Evolutionary conservation across 2,329 filamentous ascomycete genomes (phyloP).

Genomic region (Elsinoe ampelina): DNA sequence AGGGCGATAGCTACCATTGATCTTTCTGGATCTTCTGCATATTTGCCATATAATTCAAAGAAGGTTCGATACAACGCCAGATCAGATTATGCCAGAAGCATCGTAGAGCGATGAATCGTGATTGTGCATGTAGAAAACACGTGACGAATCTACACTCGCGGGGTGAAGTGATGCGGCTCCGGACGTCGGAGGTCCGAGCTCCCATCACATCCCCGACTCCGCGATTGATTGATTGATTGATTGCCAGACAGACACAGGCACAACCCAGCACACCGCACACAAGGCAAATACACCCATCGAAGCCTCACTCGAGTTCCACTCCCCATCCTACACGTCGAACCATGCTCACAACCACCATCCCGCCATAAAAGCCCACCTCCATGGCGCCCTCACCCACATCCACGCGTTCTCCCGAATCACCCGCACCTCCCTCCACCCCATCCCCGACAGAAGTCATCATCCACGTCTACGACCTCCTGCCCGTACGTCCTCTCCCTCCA

Average conservation of each 20-base stretch:
- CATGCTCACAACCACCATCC: not conserved
- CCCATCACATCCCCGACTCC: not conserved
- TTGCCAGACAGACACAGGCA: not conserved
- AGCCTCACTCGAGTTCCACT: not conserved
- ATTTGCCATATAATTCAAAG: too few relatives aligned
- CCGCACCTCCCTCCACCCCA: constrained; percentile 10
- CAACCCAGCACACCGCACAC: not conserved
- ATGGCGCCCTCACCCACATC: not conserved
- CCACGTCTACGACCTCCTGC: constrained; percentile 31
- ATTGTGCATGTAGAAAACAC: too few relatives aligned
- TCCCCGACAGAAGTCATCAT: constrained; percentile 26
- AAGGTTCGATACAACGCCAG: too few relatives aligned
- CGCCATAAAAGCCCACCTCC: not conserved
- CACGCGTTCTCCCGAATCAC: constrained; percentile 1
- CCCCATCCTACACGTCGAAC: not conserved
- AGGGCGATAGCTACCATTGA: too few relatives aligned
- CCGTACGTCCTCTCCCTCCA: constrained; percentile 23
- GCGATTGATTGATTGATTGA: not conserved
- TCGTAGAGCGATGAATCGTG: too few relatives aligned
- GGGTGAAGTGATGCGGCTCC: too few relatives aligned
- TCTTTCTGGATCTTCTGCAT: too few relatives aligned
- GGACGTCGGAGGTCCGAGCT: not conserved
- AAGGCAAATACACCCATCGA: not conserved
- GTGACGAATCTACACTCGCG: too few relatives aligned
- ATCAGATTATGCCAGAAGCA: too few relatives aligned